Percentiles rank a stretch among this genome's conserved stretches.
Conservation (phyloP, 345 rosid species). For the Pistacia atlantica region DNA sequence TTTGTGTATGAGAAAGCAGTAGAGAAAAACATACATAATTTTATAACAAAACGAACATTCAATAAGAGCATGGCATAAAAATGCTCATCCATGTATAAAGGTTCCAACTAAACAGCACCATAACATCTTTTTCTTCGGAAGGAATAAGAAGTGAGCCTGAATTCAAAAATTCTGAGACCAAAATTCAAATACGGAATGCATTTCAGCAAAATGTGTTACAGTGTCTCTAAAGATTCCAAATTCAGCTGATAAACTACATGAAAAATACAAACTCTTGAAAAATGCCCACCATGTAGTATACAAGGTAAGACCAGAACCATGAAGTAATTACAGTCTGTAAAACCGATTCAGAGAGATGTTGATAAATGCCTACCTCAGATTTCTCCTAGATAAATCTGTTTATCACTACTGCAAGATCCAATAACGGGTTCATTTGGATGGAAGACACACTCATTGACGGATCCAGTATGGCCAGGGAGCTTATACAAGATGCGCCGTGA, state of each 20-base stretch:
- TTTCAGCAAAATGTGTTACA: conserved; percentile 10
- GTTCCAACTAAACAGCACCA: too few species aligned
- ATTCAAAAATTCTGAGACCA: not conserved
- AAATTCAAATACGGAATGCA: conserved; percentile 1
- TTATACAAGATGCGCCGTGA: conserved; percentile 79
- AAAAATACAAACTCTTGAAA: conserved; percentile 14
- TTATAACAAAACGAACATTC: not conserved
- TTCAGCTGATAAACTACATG: conserved; percentile 11
- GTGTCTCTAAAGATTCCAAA: conserved; percentile 5
- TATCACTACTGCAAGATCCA: conserved; percentile 96
- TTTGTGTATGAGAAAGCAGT: not conserved
- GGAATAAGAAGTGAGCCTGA: not conserved
- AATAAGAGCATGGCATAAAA: not conserved
- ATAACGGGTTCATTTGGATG: conserved; percentile 89
- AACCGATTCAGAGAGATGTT: not conserved
- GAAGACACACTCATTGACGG: conserved; percentile 83
- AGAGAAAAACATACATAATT: too few species aligned
- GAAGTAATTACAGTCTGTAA: conserved; percentile 6
- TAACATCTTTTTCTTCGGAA: too few species aligned
- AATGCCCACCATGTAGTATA: not conserved
- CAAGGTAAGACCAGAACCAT: not conserved
- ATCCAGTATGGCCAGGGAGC: conserved; percentile 96
- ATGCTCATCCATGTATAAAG: not conserved
- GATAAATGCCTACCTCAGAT: not conserved
- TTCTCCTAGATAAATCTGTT: conserved; percentile 91